phyloP scores from a whole-genome alignment of 805 yeast genomes.

The Kluyveromyces wickerhamii region DNA sequence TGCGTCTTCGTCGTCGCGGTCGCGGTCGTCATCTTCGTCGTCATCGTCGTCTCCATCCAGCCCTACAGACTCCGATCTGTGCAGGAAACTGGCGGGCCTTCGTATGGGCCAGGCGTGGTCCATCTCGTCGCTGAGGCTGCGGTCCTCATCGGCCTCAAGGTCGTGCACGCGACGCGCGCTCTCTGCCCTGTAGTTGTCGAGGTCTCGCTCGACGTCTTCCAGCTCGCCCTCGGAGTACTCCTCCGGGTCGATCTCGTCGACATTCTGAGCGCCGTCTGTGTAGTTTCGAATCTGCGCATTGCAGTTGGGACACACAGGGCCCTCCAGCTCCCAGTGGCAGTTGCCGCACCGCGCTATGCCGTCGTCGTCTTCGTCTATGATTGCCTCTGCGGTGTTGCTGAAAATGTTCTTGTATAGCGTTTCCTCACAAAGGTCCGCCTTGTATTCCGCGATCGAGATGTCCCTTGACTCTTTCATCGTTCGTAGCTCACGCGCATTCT shows the following conservation, averaged over 20 bases:
- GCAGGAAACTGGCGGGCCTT: background rate
- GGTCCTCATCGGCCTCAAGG: constrained; percentile 5
- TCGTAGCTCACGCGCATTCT: constrained; percentile 8
- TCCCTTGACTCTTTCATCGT: constrained; percentile 23
- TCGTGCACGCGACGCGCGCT: constrained; percentile 1
- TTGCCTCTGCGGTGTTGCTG: constrained; percentile 39
- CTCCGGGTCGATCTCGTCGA: constrained; percentile 12
- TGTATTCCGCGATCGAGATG: constrained; percentile 31
- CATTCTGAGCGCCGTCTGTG: constrained; percentile 7
- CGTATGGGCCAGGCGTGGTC: background rate
- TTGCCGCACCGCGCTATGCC: constrained; percentile 68
- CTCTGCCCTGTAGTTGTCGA: constrained; percentile 4
- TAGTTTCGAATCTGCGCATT: constrained; percentile 40
- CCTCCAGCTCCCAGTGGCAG: constrained; percentile 77
- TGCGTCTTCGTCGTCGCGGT: constrained; percentile 8
- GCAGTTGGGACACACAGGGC: constrained; percentile 60
- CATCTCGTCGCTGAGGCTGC: constrained; percentile 1
- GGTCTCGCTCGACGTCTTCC: constrained; percentile 11
- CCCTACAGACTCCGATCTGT: background rate
- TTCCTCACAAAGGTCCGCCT: constrained; percentile 32
- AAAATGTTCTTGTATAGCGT: constrained; percentile 44
- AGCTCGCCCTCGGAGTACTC: constrained; percentile 24
- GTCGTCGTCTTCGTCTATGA: constrained; percentile 50
- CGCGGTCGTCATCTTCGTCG: constrained; percentile 1
- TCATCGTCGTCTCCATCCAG: constrained; percentile 5